Conservation (phyloP, 1,284 basidiomycete genomes). For the Cutaneotrichosporon cyanovorans region DNA sequence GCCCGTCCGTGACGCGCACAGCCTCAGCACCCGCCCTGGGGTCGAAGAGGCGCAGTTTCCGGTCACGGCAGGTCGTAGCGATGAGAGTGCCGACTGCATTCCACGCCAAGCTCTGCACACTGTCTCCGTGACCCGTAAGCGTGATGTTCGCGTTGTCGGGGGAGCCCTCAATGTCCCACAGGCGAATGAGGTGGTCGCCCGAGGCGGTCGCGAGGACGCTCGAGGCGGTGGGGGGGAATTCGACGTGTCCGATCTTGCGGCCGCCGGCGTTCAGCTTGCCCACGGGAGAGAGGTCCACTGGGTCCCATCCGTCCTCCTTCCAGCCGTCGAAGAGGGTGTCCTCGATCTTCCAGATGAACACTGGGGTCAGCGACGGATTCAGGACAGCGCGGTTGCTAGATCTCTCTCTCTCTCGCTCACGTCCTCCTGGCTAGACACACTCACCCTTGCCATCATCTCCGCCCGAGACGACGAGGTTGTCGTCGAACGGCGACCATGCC, state of each 20-base stretch:
- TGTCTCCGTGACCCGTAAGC: slow-evolving; percentile 72
- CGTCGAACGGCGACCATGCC: slow-evolving; percentile 92
- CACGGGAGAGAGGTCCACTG: slow-evolving; percentile 73
- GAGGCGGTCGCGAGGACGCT: slow-evolving; percentile 81
- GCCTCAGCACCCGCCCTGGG: slow-evolving; percentile 69
- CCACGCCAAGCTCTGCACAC: slow-evolving; percentile 80
- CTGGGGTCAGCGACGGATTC: slow-evolving; percentile 30
- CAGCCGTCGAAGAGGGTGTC: slow-evolving; percentile 67
- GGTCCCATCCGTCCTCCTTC: slow-evolving; percentile 72
- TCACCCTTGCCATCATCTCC: slow-evolving; percentile 80
- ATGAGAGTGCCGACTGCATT: slow-evolving; percentile 69
- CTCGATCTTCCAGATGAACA: slow-evolving; percentile 82
- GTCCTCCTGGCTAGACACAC: too few species aligned
- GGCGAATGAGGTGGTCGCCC: slow-evolving; percentile 78
- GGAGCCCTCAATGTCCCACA: slow-evolving; percentile 77
- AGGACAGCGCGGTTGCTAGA: too few species aligned
- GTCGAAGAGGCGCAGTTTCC: slow-evolving; percentile 87
- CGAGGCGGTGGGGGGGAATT: slow-evolving; percentile 86
- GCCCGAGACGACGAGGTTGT: slow-evolving; percentile 77
- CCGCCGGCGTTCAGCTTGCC: slow-evolving; percentile 47
- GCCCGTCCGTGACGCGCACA: slow-evolving; percentile 74
- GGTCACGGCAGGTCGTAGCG: slow-evolving; percentile 75
- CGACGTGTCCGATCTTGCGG: slow-evolving; percentile 84
- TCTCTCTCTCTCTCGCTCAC: too few species aligned
- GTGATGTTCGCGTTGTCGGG: slow-evolving; percentile 56